Evolutionary conservation across 768 basidiomycete genomes (phyloP).

Genomic region (Pleurotus cornucopiae): DNA sequence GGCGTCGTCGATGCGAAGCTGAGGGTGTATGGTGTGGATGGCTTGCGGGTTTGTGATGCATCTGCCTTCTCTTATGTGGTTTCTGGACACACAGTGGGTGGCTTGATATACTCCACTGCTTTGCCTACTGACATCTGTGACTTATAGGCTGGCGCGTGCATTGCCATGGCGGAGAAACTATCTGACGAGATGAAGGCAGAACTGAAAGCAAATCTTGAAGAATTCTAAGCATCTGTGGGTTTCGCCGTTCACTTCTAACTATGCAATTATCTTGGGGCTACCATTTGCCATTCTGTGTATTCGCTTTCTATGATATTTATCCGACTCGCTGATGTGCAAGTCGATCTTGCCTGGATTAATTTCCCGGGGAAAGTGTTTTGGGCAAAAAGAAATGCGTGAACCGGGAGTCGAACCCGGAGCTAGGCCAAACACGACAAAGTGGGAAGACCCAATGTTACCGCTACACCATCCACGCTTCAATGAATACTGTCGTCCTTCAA

Average conservation of each 20-base stretch:
- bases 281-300: too few relatives aligned
- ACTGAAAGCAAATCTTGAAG: slow-evolving; percentile 7
- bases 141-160: slow-evolving; percentile 27
- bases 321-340: too few relatives aligned
- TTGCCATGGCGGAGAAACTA: slow-evolving; percentile 29
- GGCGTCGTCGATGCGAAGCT: slow-evolving; percentile 43
- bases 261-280: too few relatives aligned
- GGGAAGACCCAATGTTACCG: slow-evolving; percentile 87
- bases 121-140: slow-evolving; percentile 2
- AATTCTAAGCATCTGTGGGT: slow-evolving; percentile 12
- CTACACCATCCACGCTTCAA: slow-evolving; percentile 57
- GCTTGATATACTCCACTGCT: not conserved
- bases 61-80: slow-evolving; percentile 36
- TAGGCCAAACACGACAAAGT: slow-evolving; percentile 35
- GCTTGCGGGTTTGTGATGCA: slow-evolving; percentile 38
- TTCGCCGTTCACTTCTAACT: too few relatives aligned
- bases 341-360: not conserved
- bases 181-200: slow-evolving; percentile 28
- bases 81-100: slow-evolving; percentile 37
- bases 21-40: slow-evolving; percentile 39
- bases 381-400: slow-evolving; percentile 29
- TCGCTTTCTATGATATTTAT: too few relatives aligned
- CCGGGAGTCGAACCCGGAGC: slow-evolving; percentile 55
- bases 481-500: too few relatives aligned
- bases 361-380: not conserved